These are phyloP conservation scores for Epichloe typhina DNA, from an alignment of 2,329 filamentous ascomycete species.

Conservation along the genomic window DNA sequence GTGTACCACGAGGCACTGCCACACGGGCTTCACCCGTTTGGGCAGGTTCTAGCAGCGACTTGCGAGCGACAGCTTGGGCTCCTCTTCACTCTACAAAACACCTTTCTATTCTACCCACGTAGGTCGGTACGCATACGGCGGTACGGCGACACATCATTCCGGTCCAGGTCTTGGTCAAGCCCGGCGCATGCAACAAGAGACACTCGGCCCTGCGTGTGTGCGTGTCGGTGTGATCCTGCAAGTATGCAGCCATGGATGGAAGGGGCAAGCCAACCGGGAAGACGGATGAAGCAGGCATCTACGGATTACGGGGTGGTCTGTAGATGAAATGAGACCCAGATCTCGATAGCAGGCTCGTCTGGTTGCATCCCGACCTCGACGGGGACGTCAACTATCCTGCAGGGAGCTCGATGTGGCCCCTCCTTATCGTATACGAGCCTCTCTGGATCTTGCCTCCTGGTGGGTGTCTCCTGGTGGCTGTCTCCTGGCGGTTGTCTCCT, in stretches of 20 bases:
- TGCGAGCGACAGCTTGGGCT: background rate
- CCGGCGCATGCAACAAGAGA: background rate
- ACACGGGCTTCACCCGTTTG: background rate
- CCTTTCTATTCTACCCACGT: no score
- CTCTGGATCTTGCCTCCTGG: background rate
- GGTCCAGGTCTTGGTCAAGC: background rate
- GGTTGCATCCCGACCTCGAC: background rate
- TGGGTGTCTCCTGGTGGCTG: no score
- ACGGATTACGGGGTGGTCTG: no score
- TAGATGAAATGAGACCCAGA: background rate
- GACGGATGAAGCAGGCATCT: background rate
- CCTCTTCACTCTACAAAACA: background rate
- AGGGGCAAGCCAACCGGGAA: background rate
- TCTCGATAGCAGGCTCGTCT: background rate
- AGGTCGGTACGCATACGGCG: no score
- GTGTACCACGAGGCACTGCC: background rate
- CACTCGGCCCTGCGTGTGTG: background rate
- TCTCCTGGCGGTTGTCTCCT: background rate
- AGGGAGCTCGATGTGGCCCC: background rate
- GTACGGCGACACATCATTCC: background rate
- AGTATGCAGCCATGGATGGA: background rate
- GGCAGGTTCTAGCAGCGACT: no score
- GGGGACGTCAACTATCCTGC: background rate
- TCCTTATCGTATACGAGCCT: background rate
- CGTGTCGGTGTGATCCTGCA: background rate